These are phyloP conservation scores for Heterobasidion parviporum DNA, from an alignment of 1,284 basidiomycete species.

Conservation along the genomic window DNA sequence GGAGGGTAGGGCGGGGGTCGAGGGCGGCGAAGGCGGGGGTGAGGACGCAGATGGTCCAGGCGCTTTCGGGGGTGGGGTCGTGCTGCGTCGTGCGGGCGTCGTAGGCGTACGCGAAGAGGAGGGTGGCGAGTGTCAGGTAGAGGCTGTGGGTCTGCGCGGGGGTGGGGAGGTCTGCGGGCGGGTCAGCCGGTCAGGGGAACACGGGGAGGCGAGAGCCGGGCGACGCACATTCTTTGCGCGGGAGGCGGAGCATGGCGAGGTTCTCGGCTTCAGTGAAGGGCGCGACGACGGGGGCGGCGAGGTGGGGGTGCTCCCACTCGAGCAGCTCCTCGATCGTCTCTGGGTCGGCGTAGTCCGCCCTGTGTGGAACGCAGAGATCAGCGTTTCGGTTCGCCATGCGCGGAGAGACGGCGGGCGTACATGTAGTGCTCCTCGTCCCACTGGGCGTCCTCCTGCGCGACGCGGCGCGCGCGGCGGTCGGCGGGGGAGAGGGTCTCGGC, in stretches of 20 bases:
- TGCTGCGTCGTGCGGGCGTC: conserved; percentile 66
- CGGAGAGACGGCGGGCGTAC: conserved; percentile 29
- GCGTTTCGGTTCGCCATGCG: not conserved
- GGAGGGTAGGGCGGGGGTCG: conserved; percentile 51
- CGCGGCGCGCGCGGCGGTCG: conserved; percentile 40
- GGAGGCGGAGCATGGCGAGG: conserved; percentile 55
- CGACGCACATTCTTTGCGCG: conserved; percentile 67
- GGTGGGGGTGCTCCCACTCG: conserved; percentile 49
- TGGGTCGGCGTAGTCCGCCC: conserved; percentile 73
- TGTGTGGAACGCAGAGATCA: conserved; percentile 19
- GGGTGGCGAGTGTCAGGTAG: conserved; percentile 57
- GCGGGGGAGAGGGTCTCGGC: conserved; percentile 39
- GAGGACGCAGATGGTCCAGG: conserved; percentile 69
- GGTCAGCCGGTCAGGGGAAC: not conserved
- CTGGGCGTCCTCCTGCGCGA: conserved; percentile 59
- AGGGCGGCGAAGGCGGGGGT: conserved; percentile 71
- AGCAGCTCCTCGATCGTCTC: conserved; percentile 65
- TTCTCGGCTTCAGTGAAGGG: conserved; percentile 68
- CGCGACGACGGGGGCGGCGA: conserved; percentile 23
- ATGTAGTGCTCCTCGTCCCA: conserved; percentile 80
- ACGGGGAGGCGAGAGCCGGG: conserved; percentile 3
- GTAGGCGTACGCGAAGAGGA: conserved; percentile 71
- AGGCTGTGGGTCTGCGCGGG: conserved; percentile 45
- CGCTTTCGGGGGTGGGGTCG: conserved; percentile 75
- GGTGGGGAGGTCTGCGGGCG: conserved; percentile 48